phyloP scores from a whole-genome alignment of 2,329 filamentous ascomycete genomes.

The Myrmaecium sp. region DNA sequence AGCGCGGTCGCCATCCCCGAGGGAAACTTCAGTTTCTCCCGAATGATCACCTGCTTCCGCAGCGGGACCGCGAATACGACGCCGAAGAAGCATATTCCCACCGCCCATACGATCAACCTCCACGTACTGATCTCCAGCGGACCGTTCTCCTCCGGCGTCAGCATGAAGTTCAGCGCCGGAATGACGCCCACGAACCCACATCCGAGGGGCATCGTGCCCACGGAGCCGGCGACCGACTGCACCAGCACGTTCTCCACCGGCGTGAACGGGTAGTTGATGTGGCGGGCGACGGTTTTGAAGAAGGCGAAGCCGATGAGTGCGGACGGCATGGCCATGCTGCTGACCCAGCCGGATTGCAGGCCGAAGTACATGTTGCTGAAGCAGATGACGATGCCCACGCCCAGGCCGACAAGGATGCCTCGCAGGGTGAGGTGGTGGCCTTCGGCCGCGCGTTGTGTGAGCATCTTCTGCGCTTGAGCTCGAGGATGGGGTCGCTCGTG shows the following conservation, averaged over 20 bases:
- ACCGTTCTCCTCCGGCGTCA: constrained; percentile 61
- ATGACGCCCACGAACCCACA: constrained; percentile 93
- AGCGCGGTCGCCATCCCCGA: constrained; percentile 91
- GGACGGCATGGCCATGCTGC: constrained; percentile 92
- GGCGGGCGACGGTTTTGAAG: constrained; percentile 61
- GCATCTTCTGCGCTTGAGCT: constrained; percentile 5
- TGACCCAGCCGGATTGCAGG: constrained; percentile 72
- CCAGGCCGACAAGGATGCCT: constrained; percentile 60
- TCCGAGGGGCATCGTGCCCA: constrained; percentile 91
- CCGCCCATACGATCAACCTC: constrained; percentile 74
- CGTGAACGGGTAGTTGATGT: constrained; percentile 66
- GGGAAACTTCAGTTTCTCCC: constrained; percentile 84
- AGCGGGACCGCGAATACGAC: constrained; percentile 92
- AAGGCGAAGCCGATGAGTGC: constrained; percentile 88
- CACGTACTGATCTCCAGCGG: constrained; percentile 54
- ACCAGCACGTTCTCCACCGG: constrained; percentile 94
- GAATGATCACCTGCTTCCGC: constrained; percentile 77
- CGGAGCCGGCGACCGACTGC: constrained; percentile 86
- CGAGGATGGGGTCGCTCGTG: constrained; percentile 1
- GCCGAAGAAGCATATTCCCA: constrained; percentile 90
- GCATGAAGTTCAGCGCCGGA: constrained; percentile 75
- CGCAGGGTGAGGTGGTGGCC: constrained; percentile 68
- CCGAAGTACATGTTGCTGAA: constrained; percentile 99
- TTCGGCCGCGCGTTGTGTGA: constrained; percentile 11
- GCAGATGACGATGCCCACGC: constrained; percentile 78